phyloP scores from a whole-genome alignment of 2,329 filamentous ascomycete genomes.

The Cordyceps pruinosa region DNA sequence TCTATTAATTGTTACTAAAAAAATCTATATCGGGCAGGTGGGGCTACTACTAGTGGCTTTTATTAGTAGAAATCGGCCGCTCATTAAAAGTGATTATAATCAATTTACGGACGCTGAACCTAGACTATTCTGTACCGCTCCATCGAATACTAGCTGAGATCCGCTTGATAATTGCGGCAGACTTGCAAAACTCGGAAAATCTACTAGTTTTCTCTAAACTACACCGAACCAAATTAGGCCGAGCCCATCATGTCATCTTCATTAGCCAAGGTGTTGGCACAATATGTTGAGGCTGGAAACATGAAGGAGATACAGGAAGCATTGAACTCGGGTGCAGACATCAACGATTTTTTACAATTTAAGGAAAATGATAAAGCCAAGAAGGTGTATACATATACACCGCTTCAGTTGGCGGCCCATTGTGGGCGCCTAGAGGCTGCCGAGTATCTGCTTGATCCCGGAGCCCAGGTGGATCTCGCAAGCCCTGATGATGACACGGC shows the following conservation, averaged over 20 bases:
- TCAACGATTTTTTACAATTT: neutral
- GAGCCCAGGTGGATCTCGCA: neutral
- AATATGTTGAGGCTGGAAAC: neutral
- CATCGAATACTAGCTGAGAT: no score
- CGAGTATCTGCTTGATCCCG: neutral
- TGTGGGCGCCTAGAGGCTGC: neutral
- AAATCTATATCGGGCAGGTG: no score
- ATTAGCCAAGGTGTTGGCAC: neutral
- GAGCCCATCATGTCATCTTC: neutral
- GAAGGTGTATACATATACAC: neutral
- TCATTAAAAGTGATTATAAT: no score
- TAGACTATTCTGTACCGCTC: no score
- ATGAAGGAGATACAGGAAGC: neutral
- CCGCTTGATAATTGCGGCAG: no score
- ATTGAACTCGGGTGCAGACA: neutral
- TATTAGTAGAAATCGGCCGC: no score
- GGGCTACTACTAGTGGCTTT: no score
- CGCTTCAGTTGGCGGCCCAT: neutral
- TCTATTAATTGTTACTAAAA: no score
- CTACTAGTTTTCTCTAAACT: neutral
- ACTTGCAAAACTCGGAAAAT: neutral
- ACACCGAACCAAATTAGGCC: neutral
- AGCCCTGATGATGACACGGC: neutral
- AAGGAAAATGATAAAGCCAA: neutral
- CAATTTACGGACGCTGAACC: no score